A percentile compares a stretch with the other conserved stretches of the same genome.
These are phyloP conservation scores for Perilla frutescens DNA, from an alignment of 257 asterid genomes.

Conservation along the genomic window DNA sequence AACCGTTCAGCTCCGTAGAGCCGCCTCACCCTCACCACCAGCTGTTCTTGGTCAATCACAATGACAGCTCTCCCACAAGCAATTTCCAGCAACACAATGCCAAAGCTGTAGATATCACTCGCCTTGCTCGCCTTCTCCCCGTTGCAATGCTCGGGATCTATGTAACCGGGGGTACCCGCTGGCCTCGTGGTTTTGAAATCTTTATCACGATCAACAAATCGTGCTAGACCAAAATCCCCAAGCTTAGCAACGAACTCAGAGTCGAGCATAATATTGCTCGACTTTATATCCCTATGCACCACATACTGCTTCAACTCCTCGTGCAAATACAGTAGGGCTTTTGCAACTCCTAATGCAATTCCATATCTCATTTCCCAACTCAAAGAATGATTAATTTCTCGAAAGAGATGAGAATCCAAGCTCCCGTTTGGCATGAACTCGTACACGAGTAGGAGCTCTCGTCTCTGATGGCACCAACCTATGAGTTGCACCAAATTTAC, in stretches of 20 bases:
- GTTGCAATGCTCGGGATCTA: neutral
- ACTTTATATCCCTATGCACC: neutral
- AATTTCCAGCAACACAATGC: neutral
- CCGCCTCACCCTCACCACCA: constrained; percentile 35
- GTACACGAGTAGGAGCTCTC: neutral
- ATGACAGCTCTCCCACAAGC: neutral
- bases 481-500: neutral
- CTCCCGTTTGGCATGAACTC: constrained; percentile 6
- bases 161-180: neutral
- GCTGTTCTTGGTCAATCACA: no score
- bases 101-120: neutral
- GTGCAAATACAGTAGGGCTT: neutral
- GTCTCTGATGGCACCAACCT: neutral
- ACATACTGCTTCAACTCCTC: neutral
- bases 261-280: neutral
- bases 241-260: neutral
- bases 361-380: constrained; percentile 4
- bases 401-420: constrained; percentile 18
- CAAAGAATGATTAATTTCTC: neutral
- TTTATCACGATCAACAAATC: neutral
- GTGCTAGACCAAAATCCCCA: neutral
- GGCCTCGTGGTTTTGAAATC: neutral
- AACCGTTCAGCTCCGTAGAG: constrained; percentile 31
- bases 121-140: neutral
- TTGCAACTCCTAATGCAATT: neutral